Conservation (phyloP, 495 filamentous ascomycete genomes). For the Penicillium cosmopolitanum region DNA sequence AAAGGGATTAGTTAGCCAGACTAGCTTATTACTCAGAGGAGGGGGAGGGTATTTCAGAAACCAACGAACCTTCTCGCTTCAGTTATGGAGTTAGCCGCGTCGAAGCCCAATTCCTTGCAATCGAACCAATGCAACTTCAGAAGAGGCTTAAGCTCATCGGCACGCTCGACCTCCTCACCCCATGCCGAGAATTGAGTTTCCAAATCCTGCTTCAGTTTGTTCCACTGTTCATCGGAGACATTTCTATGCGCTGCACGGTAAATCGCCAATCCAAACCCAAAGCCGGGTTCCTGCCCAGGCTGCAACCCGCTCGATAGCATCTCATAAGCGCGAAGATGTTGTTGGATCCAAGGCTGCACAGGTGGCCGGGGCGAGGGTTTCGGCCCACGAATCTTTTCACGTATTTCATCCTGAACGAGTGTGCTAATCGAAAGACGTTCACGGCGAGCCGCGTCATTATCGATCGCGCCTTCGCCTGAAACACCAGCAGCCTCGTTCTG, state of each 20-base stretch:
- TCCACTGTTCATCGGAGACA: background rate
- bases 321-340: background rate
- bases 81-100: background rate
- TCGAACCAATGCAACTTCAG: background rate
- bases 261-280: background rate
- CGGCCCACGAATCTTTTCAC: background rate
- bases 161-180: background rate
- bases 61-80: background rate
- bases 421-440: background rate
- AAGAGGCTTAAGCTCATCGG: background rate
- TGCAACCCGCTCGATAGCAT: background rate
- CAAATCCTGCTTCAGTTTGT: background rate
- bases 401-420: background rate
- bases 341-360: background rate
- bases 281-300: background rate
- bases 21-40: too few species aligned
- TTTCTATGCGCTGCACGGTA: background rate
- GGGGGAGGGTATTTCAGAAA: too few species aligned
- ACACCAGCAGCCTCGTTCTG: background rate
- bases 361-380: background rate
- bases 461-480: background rate
- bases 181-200: background rate
- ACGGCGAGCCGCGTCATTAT: background rate
- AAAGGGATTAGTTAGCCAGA: too few species aligned
- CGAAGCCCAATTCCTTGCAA: background rate